Percentiles rank a stretch among this genome's conserved stretches.
phyloP scores from a whole-genome alignment of 179 eudicot species.

The Carnegiea gigantea region DNA sequence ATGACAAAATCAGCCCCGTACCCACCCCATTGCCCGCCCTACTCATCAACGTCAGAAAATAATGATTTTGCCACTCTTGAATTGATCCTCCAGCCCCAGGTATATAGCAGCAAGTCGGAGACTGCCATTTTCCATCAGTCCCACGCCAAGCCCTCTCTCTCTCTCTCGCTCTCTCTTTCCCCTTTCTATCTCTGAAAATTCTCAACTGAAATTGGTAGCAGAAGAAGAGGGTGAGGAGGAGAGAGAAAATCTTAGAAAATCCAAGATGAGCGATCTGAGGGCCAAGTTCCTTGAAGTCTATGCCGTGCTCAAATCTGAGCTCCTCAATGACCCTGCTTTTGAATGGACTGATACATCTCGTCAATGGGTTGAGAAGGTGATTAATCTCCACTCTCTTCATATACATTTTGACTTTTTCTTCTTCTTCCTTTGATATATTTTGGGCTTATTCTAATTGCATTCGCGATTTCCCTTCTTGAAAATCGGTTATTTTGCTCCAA shows the following conservation, averaged over 20 bases:
- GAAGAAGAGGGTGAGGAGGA: neutral
- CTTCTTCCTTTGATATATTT: neutral
- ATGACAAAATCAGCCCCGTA: too few species aligned
- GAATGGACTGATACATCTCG: constrained; percentile 72
- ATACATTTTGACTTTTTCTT: neutral
- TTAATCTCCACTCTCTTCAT: neutral
- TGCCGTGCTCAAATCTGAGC: constrained; percentile 72
- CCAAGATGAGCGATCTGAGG: constrained; percentile 55
- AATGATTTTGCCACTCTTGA: neutral
- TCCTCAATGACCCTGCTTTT: constrained; percentile 69
- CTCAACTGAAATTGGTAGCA: neutral
- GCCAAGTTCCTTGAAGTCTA: constrained; percentile 61
- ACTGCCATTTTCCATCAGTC: neutral
- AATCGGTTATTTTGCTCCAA: neutral
- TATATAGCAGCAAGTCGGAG: neutral
- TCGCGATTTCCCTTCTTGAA: neutral
- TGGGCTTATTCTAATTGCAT: neutral
- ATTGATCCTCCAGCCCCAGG: neutral
- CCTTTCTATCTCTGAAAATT: neutral
- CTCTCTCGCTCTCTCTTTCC: constrained; percentile 15
- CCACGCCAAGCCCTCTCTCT: neutral
- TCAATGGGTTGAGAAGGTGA: constrained; percentile 73
- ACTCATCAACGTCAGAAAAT: neutral
- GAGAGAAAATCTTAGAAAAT: neutral
- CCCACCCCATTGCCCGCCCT: too few species aligned